Percentiles rank a stretch among this genome's conserved stretches.
Conservation (phyloP, 306 rosid genomes). For the Lupinus albus region DNA sequence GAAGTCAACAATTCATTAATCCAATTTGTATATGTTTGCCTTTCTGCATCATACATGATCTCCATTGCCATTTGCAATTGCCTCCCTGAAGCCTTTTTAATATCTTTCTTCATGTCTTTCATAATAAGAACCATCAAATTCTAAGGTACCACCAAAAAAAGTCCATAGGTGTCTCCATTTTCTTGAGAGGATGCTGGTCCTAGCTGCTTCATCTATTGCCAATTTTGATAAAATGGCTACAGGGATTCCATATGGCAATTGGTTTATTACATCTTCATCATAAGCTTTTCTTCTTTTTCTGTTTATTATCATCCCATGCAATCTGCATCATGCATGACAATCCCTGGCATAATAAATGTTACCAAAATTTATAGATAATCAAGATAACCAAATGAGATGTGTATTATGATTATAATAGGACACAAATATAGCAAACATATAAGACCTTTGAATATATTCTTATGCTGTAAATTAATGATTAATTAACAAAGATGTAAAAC, state of each 20-base stretch:
- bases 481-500: background rate
- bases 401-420: background rate
- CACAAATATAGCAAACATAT: slow-evolving; percentile 17
- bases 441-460: slow-evolving; percentile 5
- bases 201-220: slow-evolving; percentile 42
- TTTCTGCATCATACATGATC: slow-evolving; percentile 47
- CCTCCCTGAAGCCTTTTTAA: slow-evolving; percentile 19
- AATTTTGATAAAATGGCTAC: slow-evolving; percentile 42
- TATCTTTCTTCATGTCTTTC: slow-evolving; percentile 41
- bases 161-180: slow-evolving; percentile 46
- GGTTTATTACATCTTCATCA: slow-evolving; percentile 44
- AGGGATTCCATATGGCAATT: slow-evolving; percentile 47
- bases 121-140: slow-evolving; percentile 46
- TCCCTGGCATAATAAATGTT: slow-evolving; percentile 25
- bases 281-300: slow-evolving; percentile 26
- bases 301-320: slow-evolving; percentile 5
- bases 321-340: slow-evolving; percentile 33
- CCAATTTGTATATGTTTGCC: slow-evolving; percentile 45
- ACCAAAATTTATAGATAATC: slow-evolving; percentile 28
- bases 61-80: slow-evolving; percentile 43
- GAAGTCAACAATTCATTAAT: slow-evolving; percentile 39
- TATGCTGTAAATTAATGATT: slow-evolving; percentile 18
- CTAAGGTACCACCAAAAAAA: slow-evolving; percentile 38
- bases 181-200: slow-evolving; percentile 47
- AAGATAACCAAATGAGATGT: slow-evolving; percentile 7